Evolutionary conservation across 345 rosid genomes (phyloP).

Genomic region (Populus simonii): DNA sequence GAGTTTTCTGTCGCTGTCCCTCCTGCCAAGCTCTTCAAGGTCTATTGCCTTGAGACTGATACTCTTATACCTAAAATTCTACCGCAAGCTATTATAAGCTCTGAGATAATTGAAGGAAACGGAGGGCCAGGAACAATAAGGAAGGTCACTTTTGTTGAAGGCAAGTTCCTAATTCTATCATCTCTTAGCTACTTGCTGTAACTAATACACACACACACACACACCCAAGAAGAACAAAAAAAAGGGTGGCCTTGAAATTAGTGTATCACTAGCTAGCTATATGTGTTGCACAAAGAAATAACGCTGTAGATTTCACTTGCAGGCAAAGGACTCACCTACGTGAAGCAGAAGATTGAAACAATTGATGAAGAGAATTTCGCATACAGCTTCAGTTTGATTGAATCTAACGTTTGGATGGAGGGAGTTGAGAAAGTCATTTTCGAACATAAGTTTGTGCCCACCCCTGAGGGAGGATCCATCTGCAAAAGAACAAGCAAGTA

Average conservation of each 20-base stretch:
- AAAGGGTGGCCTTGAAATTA: no score
- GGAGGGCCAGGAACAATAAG: not conserved
- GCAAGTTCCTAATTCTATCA: not conserved
- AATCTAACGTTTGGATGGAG: not conserved
- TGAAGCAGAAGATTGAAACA: not conserved
- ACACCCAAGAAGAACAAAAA: no score
- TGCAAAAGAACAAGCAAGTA: not conserved
- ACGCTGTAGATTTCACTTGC: not conserved
- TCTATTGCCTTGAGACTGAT: no score
- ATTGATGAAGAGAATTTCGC: conserved; percentile 1
- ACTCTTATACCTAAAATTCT: not conserved
- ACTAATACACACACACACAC: no score
- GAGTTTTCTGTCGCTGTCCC: no score
- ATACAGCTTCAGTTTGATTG: not conserved
- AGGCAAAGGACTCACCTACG: not conserved
- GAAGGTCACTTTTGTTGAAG: not conserved
- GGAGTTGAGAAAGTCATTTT: not conserved
- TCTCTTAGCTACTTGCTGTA: no score
- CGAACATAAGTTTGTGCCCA: not conserved
- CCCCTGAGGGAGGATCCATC: no score
- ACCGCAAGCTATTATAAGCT: not conserved
- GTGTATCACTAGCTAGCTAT: no score
- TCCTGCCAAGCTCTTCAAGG: no score
- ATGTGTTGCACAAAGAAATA: no score
- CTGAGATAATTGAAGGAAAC: not conserved